phyloP scores from a whole-genome alignment of 2,329 filamentous ascomycete genomes.

The Ampelomyces quisqualis region DNA sequence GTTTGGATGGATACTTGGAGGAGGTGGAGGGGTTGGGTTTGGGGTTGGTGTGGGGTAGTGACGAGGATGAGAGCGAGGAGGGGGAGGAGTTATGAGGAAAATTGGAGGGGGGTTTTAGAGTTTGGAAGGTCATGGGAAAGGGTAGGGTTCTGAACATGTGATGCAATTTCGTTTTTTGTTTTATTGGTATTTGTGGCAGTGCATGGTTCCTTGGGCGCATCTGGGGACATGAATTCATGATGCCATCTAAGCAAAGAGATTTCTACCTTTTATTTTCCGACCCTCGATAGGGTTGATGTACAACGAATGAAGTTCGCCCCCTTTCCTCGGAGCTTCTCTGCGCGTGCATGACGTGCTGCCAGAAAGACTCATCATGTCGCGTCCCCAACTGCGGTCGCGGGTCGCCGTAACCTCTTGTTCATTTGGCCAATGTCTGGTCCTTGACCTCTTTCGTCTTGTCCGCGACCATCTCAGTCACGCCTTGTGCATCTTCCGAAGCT shows the following conservation, averaged over 20 bases:
- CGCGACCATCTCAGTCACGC: conserved; percentile 35
- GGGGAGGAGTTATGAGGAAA: background rate
- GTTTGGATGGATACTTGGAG: background rate
- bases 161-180: no score
- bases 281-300: background rate
- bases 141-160: background rate
- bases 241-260: no score
- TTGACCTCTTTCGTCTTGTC: conserved; percentile 39
- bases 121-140: background rate
- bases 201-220: no score
- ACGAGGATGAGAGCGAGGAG: background rate
- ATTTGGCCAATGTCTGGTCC: conserved; percentile 23
- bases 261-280: no score
- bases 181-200: no score
- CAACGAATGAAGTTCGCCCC: no score
- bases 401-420: background rate
- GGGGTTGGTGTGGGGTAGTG: background rate
- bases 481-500: conserved; percentile 28
- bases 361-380: background rate
- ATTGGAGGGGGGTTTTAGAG: background rate
- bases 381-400: background rate
- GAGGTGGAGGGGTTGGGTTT: background rate
- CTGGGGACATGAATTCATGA: no score
- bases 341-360: no score
- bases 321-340: no score